Conservation (phyloP, 768 basidiomycete species). For the Auricularia heimuer region DNA sequence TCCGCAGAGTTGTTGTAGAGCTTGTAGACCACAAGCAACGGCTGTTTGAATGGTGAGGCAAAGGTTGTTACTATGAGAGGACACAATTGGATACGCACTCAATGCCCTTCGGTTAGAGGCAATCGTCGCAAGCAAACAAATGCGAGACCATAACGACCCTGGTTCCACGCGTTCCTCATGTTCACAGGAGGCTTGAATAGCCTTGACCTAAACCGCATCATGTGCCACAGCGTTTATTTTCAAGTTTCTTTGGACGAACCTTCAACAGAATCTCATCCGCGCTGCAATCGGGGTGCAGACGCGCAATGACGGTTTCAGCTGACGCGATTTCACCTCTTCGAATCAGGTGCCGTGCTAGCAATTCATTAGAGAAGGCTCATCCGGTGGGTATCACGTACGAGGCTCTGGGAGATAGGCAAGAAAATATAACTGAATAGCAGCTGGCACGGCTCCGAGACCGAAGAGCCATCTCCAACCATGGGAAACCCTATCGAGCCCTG, state of each 20-base stretch:
- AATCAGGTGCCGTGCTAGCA: slow-evolving; percentile 56
- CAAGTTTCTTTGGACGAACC: slow-evolving; percentile 5
- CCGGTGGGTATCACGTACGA: slow-evolving; percentile 36
- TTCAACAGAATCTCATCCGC: slow-evolving; percentile 58
- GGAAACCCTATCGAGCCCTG: slow-evolving; percentile 46
- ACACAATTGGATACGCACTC: slow-evolving; percentile 31
- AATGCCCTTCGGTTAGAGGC: slow-evolving; percentile 60
- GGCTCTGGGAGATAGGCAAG: slow-evolving; percentile 68
- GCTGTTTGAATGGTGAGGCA: slow-evolving; percentile 27
- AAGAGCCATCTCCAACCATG: slow-evolving; percentile 82
- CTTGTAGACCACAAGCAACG: slow-evolving; percentile 72
- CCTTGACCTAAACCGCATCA: slow-evolving; percentile 26
- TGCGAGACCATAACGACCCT: slow-evolving; percentile 28
- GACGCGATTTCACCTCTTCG: slow-evolving; percentile 37
- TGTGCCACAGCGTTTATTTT: not conserved
- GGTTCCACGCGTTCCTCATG: slow-evolving; percentile 42
- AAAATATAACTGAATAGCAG: slow-evolving; percentile 49
- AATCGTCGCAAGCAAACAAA: slow-evolving; percentile 45
- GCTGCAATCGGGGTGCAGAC: slow-evolving; percentile 60
- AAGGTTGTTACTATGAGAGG: not conserved
- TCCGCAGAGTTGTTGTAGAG: slow-evolving; percentile 74
- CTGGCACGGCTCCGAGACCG: slow-evolving; percentile 62
- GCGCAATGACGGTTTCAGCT: slow-evolving; percentile 47
- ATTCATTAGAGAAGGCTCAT: not conserved
- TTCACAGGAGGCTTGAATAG: slow-evolving; percentile 57